Conservation (phyloP, 2,329 filamentous ascomycete genomes). For the Pestalotiopsis sp. region DNA sequence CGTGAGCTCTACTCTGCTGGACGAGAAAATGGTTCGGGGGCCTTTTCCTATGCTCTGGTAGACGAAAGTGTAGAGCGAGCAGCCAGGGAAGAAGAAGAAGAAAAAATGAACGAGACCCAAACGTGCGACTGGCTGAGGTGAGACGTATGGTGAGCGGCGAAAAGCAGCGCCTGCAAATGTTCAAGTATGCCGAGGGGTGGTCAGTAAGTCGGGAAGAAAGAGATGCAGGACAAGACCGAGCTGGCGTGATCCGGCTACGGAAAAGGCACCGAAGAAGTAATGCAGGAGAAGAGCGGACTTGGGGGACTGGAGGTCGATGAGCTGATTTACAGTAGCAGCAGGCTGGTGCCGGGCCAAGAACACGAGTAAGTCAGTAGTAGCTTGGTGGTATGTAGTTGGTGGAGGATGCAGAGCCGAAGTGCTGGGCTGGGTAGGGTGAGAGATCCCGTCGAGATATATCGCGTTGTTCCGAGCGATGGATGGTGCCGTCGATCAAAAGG, state of each 20-base stretch:
- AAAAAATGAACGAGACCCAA: neutral
- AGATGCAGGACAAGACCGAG: neutral
- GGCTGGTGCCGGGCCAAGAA: neutral
- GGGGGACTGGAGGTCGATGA: neutral
- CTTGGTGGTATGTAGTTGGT: neutral
- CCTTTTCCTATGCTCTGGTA: neutral
- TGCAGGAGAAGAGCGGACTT: neutral
- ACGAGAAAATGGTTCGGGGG: neutral
- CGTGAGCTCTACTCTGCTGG: neutral
- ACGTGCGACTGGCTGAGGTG: neutral
- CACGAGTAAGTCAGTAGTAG: neutral
- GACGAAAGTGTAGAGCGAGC: neutral
- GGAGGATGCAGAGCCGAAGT: neutral
- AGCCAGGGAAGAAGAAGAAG: neutral
- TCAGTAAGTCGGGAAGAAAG: neutral
- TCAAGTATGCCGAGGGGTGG: neutral
- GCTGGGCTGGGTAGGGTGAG: neutral
- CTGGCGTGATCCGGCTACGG: neutral
- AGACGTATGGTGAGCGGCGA: neutral
- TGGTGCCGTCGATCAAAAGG: neutral
- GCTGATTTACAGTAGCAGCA: neutral
- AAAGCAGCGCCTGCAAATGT: neutral
- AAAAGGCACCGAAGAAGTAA: neutral
- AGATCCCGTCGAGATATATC: too few species aligned
- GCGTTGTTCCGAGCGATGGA: too few species aligned